Evolutionary conservation across 805 yeast species (phyloP).

Genomic region (Wickerhamiella australiensis): DNA sequence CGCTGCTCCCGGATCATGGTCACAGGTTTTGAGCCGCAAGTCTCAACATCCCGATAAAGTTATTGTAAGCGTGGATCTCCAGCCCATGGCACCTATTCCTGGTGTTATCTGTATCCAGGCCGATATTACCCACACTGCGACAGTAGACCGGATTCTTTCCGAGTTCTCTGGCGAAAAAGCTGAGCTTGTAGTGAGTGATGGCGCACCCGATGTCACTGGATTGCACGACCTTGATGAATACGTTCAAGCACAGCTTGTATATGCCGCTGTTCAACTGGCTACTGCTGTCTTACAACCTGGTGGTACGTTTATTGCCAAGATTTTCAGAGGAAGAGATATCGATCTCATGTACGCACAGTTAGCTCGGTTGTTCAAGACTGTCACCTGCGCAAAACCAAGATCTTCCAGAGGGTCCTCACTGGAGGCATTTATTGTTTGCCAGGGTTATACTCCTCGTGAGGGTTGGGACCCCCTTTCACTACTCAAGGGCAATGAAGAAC

Average conservation of each 20-base stretch:
- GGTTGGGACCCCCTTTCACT: conserved; percentile 60
- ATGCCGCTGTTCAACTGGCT: conserved; percentile 84
- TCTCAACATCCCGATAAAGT: conserved; percentile 45
- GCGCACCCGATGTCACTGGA: conserved; percentile 98
- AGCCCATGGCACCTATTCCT: conserved; percentile 94
- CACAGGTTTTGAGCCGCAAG: conserved; percentile 68
- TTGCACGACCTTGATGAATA: conserved; percentile 93
- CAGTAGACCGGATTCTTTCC: conserved; percentile 60
- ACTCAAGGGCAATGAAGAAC: conserved; percentile 34
- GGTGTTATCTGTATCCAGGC: conserved; percentile 89
- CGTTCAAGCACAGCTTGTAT: conserved; percentile 85
- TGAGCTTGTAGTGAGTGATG: conserved; percentile 92
- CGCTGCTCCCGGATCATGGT: conserved; percentile 65
- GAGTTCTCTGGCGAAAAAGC: conserved; percentile 87
- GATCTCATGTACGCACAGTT: conserved; percentile 88
- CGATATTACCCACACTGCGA: conserved; percentile 92
- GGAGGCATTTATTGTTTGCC: conserved; percentile 88
- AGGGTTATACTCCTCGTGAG: conserved; percentile 70
- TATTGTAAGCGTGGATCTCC: conserved; percentile 89
- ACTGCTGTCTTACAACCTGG: conserved; percentile 81
- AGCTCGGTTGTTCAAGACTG: conserved; percentile 71
- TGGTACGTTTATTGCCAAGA: conserved; percentile 91
- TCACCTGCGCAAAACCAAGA: conserved; percentile 92
- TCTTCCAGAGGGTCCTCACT: conserved; percentile 89
- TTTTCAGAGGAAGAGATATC: conserved; percentile 91